phyloP scores from a whole-genome alignment of 352 stramenopile species.

The Halophytophthora polymorphica region DNA sequence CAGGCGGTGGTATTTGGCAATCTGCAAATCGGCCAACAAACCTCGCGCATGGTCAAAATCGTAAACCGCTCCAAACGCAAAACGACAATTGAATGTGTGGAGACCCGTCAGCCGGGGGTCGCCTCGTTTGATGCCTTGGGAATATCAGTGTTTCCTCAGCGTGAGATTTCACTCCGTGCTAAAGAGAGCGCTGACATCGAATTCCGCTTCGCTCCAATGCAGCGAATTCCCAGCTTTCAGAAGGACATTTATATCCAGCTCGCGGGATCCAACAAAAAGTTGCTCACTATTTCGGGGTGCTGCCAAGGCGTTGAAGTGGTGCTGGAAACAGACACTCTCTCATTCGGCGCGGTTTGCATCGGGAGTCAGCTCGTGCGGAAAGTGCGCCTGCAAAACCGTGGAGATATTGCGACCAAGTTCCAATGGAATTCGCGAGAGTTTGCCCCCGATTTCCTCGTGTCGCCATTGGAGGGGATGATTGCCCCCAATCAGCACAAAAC shows the following conservation, averaged over 20 bases:
- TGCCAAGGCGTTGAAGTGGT: slow-evolving; percentile 90
- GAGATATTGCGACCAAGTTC: slow-evolving; percentile 88
- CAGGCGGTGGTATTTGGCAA: slow-evolving; percentile 77
- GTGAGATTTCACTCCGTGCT: slow-evolving; percentile 62
- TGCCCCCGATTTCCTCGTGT: slow-evolving; percentile 76
- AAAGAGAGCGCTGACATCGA: slow-evolving; percentile 79
- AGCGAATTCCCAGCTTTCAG: slow-evolving; percentile 61
- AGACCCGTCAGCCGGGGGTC: slow-evolving; percentile 21
- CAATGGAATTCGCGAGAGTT: slow-evolving; percentile 81
- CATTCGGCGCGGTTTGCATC: slow-evolving; percentile 89
- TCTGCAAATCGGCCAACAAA: slow-evolving; percentile 79
- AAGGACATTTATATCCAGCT: slow-evolving; percentile 61
- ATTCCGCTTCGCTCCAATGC: slow-evolving; percentile 67
- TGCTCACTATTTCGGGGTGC: slow-evolving; percentile 78
- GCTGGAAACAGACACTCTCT: slow-evolving; percentile 86
- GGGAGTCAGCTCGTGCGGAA: slow-evolving; percentile 83
- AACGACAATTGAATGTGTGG: slow-evolving; percentile 57
- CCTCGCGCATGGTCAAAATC: slow-evolving; percentile 69
- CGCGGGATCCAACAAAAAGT: slow-evolving; percentile 65
- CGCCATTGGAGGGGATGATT: slow-evolving; percentile 78
- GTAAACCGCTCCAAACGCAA: slow-evolving; percentile 85
- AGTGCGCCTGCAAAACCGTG: slow-evolving; percentile 87
- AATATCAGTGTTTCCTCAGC: slow-evolving; percentile 65
- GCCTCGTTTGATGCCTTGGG: slow-evolving; percentile 37
- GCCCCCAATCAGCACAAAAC: slow-evolving; percentile 81